phyloP scores from a whole-genome alignment of 768 basidiomycete genomes.

The Mycena vulgaris region DNA sequence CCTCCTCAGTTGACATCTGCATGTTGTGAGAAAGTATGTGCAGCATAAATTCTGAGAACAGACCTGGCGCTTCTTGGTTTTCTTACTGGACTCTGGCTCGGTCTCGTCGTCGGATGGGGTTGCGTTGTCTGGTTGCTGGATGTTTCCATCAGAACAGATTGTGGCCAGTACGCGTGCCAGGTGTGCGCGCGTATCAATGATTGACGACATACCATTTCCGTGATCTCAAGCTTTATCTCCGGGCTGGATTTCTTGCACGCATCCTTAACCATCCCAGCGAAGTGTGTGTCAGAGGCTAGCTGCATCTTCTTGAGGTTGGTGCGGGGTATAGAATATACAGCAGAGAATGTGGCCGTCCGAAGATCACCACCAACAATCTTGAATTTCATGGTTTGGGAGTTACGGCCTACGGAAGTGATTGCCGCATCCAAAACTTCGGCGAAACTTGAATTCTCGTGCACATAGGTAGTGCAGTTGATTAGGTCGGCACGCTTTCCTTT shows the following conservation, averaged over 20 bases:
- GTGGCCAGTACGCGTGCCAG: too few species aligned
- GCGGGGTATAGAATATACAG: neutral
- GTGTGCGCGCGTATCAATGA: too few species aligned
- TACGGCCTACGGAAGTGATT: neutral
- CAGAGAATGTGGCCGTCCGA: neutral
- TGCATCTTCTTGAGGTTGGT: conserved; percentile 7
- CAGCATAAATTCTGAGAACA: neutral
- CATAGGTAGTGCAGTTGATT: neutral
- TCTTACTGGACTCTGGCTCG: too few species aligned
- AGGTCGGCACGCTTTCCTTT: neutral
- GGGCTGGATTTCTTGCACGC: neutral
- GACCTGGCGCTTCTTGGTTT: neutral
- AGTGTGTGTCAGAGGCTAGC: neutral
- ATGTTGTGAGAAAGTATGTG: too few species aligned
- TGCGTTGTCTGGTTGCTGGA: too few species aligned
- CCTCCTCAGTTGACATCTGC: neutral
- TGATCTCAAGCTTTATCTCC: neutral
- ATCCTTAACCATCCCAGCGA: neutral
- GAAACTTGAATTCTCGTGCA: neutral
- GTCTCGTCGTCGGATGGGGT: too few species aligned
- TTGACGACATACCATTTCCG: too few species aligned
- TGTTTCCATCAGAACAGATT: too few species aligned
- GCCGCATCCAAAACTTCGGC: neutral
- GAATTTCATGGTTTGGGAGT: neutral
- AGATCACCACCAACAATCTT: neutral